These are phyloP conservation scores for Scedosporium minutisporum DNA, from an alignment of 2,329 filamentous ascomycete species.

Conservation along the genomic window DNA sequence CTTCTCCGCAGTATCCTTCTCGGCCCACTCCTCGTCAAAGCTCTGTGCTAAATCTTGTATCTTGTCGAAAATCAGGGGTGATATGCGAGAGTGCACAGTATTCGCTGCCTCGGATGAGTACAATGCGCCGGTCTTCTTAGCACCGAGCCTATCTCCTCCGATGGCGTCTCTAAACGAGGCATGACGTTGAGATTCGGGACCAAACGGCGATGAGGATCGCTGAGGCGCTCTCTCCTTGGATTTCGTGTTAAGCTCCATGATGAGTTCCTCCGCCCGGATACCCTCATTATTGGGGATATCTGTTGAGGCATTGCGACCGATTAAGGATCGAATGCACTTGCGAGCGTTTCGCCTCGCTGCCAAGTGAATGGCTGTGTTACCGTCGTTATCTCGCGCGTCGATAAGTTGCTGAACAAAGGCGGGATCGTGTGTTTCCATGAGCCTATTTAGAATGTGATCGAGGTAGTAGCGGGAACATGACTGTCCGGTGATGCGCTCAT, in stretches of 20 bases:
- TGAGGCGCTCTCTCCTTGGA: constrained; percentile 59
- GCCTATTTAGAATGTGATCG: constrained; percentile 78
- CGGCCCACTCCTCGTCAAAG: constrained; percentile 66
- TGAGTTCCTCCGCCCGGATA: constrained; percentile 74
- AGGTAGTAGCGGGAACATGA: constrained; percentile 88
- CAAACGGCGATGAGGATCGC: constrained; percentile 66
- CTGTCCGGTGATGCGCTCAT: constrained; percentile 71
- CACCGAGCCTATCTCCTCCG: constrained; percentile 6
- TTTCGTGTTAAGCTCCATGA: constrained; percentile 63
- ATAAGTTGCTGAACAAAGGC: constrained; percentile 69
- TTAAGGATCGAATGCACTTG: constrained; percentile 74
- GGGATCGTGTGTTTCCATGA: constrained; percentile 67
- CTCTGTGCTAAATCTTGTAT: constrained; percentile 59
- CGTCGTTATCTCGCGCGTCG: constrained; percentile 73
- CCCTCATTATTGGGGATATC: constrained; percentile 76
- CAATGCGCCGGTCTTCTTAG: constrained; percentile 27
- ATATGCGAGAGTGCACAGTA: constrained; percentile 59
- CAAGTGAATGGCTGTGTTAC: constrained; percentile 74
- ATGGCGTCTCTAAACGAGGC: constrained; percentile 41
- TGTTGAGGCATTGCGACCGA: constrained; percentile 71
- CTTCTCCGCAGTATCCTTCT: constrained; percentile 60
- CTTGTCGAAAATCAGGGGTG: constrained; percentile 60
- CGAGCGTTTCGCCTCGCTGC: constrained; percentile 75
- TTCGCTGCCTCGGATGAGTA: constrained; percentile 58
- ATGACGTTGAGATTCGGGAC: constrained; percentile 48